Conservation (phyloP, 2,329 filamentous ascomycete species). For the Colletotrichum lindemuthianum region DNA sequence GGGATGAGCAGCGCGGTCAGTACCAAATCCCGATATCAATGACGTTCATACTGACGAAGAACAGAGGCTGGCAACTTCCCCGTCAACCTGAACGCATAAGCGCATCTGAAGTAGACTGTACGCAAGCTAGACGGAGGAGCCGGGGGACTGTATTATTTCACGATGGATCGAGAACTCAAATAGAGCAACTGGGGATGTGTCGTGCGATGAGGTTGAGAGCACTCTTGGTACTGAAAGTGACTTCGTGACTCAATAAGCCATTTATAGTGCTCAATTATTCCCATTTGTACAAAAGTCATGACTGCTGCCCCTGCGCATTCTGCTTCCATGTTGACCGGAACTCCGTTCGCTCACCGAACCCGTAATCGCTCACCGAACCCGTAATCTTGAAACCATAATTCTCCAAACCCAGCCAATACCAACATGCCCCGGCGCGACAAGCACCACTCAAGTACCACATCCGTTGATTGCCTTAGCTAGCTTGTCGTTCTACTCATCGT, state of each 20-base stretch:
- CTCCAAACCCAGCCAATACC: too few species aligned
- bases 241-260: slow-evolving; percentile 24
- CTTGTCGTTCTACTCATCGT: slow-evolving; percentile 58
- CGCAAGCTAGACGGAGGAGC: slow-evolving; percentile 31
- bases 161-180: slow-evolving; percentile 40
- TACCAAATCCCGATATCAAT: slow-evolving; percentile 3
- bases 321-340: slow-evolving; percentile 12
- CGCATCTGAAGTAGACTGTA: slow-evolving; percentile 34
- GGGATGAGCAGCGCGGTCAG: slow-evolving; percentile 97
- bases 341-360: slow-evolving; percentile 27
- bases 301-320: slow-evolving; percentile 3
- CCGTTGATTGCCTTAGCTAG: slow-evolving; percentile 7
- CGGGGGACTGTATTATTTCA: slow-evolving; percentile 50
- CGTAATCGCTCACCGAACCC: slow-evolving; percentile 3
- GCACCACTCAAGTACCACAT: too few species aligned
- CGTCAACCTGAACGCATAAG: slow-evolving; percentile 69
- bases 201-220: slow-evolving; percentile 28
- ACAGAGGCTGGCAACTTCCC: slow-evolving; percentile 76
- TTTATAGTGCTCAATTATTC: slow-evolving; percentile 19
- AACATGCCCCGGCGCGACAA: too few species aligned
- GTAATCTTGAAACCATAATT: background rate
- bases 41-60: slow-evolving; percentile 28
- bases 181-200: slow-evolving; percentile 36
- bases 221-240: slow-evolving; percentile 27
- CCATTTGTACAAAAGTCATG: slow-evolving; percentile 17